phyloP scores from a whole-genome alignment of 1,139 yeast species.

The Geotrichum cucujoidarum region DNA sequence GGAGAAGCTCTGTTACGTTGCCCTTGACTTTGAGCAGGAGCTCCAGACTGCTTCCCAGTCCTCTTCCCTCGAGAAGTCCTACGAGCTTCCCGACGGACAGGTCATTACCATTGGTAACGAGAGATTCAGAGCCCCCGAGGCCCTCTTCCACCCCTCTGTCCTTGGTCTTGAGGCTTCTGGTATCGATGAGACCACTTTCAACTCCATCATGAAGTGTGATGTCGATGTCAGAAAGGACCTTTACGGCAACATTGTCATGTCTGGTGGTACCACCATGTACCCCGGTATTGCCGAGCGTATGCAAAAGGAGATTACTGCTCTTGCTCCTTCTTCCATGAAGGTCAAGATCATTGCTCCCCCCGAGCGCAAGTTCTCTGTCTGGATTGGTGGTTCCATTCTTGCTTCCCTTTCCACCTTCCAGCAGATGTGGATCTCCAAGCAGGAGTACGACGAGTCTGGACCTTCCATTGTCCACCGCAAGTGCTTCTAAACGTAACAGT shows the following conservation, averaged over 20 bases:
- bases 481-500: constrained; percentile 71
- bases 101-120: constrained; percentile 99
- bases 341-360: constrained; percentile 99
- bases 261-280: constrained; percentile 99
- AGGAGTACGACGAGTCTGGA: constrained; percentile 99
- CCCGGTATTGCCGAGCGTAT: constrained; percentile 99
- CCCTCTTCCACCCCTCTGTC: constrained; percentile 97
- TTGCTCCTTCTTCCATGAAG: constrained; percentile 99
- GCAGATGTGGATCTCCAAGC: constrained; percentile 99
- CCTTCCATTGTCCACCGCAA: constrained; percentile 99
- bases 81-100: constrained; percentile 99
- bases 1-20: constrained; percentile 98
- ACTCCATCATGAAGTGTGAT: constrained; percentile 99
- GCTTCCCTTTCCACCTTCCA: constrained; percentile 99
- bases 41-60: constrained; percentile 99
- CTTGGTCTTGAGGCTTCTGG: constrained; percentile 98
- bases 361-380: constrained; percentile 99
- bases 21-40: constrained; percentile 94
- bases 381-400: constrained; percentile 99
- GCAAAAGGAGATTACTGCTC: constrained; percentile 99
- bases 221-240: constrained; percentile 98
- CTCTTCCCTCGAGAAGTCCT: constrained; percentile 95
- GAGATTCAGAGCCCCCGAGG: constrained; percentile 99
- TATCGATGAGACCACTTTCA: constrained; percentile 98
- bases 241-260: constrained; percentile 98